Percentiles rank a stretch among this genome's conserved stretches.
phyloP scores from a whole-genome alignment of 352 stramenopile genomes.

The Globisporangium paddicum region DNA sequence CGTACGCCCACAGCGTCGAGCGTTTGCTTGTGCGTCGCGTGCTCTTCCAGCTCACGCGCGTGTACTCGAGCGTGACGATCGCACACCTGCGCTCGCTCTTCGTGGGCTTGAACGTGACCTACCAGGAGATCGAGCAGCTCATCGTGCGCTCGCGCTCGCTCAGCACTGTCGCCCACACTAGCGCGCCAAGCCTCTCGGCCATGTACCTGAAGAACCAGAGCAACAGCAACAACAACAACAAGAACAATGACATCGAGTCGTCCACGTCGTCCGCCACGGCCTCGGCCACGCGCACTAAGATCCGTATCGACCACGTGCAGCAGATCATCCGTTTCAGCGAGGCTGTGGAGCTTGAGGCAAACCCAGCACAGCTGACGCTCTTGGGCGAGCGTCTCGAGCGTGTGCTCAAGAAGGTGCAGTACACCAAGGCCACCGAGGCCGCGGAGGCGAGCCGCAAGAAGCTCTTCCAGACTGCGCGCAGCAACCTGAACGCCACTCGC shows the following conservation, averaged over 20 bases:
- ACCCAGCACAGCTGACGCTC: constrained; percentile 69
- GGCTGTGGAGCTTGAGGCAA: constrained; percentile 71
- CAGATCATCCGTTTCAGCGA: constrained; percentile 84
- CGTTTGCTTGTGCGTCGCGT: constrained; percentile 71
- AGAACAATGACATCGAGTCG: constrained; percentile 28
- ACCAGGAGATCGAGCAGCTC: constrained; percentile 83
- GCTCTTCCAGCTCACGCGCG: constrained; percentile 80
- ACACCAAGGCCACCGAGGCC: constrained; percentile 8
- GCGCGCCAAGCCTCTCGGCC: constrained; percentile 53
- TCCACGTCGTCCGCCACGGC: constrained; percentile 46
- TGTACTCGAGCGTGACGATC: constrained; percentile 87
- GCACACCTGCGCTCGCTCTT: constrained; percentile 87
- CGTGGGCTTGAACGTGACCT: constrained; percentile 58
- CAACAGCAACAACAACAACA: constrained; percentile 23
- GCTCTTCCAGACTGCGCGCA: constrained; percentile 78
- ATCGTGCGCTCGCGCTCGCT: constrained; percentile 78
- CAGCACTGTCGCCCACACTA: constrained; percentile 57
- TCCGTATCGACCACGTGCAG: constrained; percentile 82
- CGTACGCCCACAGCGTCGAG: constrained; percentile 60
- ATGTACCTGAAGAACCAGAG: constrained; percentile 57
- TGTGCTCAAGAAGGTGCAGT: constrained; percentile 50
- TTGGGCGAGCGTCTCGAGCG: constrained; percentile 61
- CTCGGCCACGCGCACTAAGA: constrained; percentile 55
- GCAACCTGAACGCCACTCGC: constrained; percentile 68
- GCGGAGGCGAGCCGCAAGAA: constrained; percentile 27